phyloP scores from a whole-genome alignment of 805 yeast species.

The Priceomyces medius region DNA sequence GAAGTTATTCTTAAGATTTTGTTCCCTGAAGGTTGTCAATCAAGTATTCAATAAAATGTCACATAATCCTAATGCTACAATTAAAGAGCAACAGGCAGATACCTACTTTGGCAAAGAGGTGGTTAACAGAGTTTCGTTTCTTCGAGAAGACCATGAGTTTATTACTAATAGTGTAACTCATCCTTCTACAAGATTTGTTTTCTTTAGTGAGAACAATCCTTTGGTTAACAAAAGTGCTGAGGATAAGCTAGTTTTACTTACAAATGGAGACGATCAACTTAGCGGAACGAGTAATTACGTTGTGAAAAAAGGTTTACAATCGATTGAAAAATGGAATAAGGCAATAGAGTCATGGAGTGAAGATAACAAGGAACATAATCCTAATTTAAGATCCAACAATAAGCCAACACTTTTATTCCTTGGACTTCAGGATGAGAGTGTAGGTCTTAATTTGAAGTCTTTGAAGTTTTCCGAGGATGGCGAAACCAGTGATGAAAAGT shows the following conservation, averaged over 20 bases:
- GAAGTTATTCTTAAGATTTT: not conserved
- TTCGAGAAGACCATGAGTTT: constrained; percentile 56
- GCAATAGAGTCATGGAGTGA: constrained; percentile 24
- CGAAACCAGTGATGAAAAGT: constrained; percentile 23
- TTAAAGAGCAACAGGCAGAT: constrained; percentile 18
- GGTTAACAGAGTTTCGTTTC: constrained; percentile 62
- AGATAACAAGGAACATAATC: constrained; percentile 33
- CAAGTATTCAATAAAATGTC: constrained; percentile 14
- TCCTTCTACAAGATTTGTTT: constrained; percentile 50
- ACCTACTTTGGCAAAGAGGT: constrained; percentile 50
- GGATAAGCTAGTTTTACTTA: constrained; percentile 33
- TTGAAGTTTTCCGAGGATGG: constrained; percentile 25
- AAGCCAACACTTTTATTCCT: constrained; percentile 43
- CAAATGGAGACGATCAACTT: constrained; percentile 35
- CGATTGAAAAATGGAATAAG: constrained; percentile 15
- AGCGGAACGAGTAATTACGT: constrained; percentile 11
- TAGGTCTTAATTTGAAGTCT: constrained; percentile 33
- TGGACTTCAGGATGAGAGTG: constrained; percentile 48
- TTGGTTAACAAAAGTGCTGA: constrained; percentile 28
- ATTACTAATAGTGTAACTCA: constrained; percentile 46
- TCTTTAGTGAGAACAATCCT: constrained; percentile 33
- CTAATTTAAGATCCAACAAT: constrained; percentile 37
- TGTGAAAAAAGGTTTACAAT: constrained; percentile 21
- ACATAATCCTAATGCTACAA: constrained; percentile 10
- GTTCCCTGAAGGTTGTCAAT: not conserved